phyloP scores from a whole-genome alignment of 192 early-diverging fungal species.

The Coemansia sp. region DNA sequence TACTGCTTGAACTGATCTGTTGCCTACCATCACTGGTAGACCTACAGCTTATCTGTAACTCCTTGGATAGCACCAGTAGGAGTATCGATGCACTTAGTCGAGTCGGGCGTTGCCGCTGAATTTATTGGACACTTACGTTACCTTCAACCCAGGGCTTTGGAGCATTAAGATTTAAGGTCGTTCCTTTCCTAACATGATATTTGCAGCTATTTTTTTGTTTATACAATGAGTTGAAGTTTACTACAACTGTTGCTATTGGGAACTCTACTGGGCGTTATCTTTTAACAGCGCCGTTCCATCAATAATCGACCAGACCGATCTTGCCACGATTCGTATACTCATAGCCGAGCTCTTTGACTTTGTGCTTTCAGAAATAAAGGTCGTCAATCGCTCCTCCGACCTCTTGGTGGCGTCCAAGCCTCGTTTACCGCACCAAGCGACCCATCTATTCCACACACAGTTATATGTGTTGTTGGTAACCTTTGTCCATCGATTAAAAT shows the following conservation, averaged over 20 bases:
- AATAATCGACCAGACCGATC: not conserved
- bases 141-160: too few species aligned
- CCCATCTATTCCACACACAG: not conserved
- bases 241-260: not conserved
- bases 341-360: not conserved
- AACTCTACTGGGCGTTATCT: not conserved
- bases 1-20: too few species aligned
- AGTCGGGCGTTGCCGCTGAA: too few species aligned
- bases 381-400: not conserved
- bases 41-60: too few species aligned
- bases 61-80: too few species aligned
- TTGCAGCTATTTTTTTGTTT: too few species aligned
- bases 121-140: too few species aligned
- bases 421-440: not conserved
- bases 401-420: not conserved
- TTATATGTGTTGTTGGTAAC: not conserved
- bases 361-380: not conserved
- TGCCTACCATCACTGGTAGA: too few species aligned
- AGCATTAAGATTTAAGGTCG: too few species aligned
- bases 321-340: not conserved
- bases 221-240: not conserved
- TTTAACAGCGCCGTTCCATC: not conserved
- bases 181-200: too few species aligned
- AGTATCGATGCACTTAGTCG: too few species aligned
- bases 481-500: not conserved